Evolutionary conservation across 2,329 filamentous ascomycete species (phyloP), one percentile per base, ranked within the genome.

Genomic region (Pseudogymnoascus sp.): DNA sequence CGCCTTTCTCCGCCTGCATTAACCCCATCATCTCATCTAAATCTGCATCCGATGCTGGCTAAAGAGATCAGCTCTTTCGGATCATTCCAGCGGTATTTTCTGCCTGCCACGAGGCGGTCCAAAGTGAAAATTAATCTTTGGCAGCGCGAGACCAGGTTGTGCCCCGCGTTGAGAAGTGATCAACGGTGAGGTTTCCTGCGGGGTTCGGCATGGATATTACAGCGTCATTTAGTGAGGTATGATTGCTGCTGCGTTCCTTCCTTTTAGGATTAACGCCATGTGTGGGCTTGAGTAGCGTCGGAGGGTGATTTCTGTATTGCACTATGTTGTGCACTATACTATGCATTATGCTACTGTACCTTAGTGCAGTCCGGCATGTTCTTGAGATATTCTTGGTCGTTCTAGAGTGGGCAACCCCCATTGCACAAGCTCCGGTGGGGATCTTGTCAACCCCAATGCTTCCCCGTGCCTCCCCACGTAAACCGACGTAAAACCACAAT

Each of bases 1-100:
- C 8, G 9, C 5, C 8, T 34, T 56, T 56, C 49, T 34, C 49
- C 25, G 49, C 49, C 25, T 34, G 49, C 25, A 56, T 56, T 56
- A 56, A 56, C 49, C 49, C 49, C 49, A 34, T 34, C 49, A 56
- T 56, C 49, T 56, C 49, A 56, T 56, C 49, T 56, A 56, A 56
- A 2, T 34, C 9, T 56, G 49, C 49, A 56, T 56, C n/a, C n/a
- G 25, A 56, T 56, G 49, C 28, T 56, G 49, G 49, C 25, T 34
- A 34, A 56, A 56, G 25, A 34, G 49, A 56, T 56, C 49, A 56
- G 28, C 49, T 18, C 49, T 56, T 18, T 56, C 49, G 49, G 49
- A 56, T 56, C 25, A 56, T 56, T 12, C 49, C 34, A 56, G 49
- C 16, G 49, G 49, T 31, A n/a, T 49, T 56, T 56, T 7, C 3